phyloP scores from a whole-genome alignment of 805 yeast genomes.

The Zygoascus bituminiphila region DNA sequence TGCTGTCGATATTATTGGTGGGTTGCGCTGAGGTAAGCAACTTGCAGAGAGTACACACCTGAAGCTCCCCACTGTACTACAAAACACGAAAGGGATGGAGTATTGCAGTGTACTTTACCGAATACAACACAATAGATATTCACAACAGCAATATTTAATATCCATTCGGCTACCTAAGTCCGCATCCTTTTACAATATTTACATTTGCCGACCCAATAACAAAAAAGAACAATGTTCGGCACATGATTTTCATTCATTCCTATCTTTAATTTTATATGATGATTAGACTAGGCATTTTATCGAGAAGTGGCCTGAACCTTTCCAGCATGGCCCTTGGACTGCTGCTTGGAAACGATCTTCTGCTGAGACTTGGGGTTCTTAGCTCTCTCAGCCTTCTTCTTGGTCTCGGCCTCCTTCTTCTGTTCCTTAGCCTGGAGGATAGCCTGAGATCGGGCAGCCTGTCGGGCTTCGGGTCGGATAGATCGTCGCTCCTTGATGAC shows the following conservation, averaged over 20 bases:
- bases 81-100: no score
- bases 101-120: no score
- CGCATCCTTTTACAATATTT: no score
- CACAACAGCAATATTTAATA: no score
- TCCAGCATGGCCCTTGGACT: slow-evolving; percentile 96
- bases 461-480: slow-evolving; percentile 93
- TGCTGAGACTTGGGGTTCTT: slow-evolving; percentile 47
- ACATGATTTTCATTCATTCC: slow-evolving; percentile 5
- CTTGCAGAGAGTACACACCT: no score
- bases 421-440: slow-evolving; percentile 42
- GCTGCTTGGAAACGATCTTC: slow-evolving; percentile 85
- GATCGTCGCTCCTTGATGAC: slow-evolving; percentile 97
- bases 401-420: slow-evolving; percentile 81
- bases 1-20: not conserved
- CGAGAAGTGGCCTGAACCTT: slow-evolving; percentile 96
- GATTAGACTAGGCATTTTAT: slow-evolving; percentile 37
- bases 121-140: no score
- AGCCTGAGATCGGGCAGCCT: slow-evolving; percentile 93
- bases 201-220: no score
- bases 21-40: not conserved
- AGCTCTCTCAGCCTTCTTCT: slow-evolving; percentile 92
- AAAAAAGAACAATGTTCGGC: no score
- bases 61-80: no score
- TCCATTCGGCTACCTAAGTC: no score
- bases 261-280: not conserved